Evolutionary conservation across 148 eudicot genomes (phyloP).

Genomic region (Nepenthes gracilis): DNA sequence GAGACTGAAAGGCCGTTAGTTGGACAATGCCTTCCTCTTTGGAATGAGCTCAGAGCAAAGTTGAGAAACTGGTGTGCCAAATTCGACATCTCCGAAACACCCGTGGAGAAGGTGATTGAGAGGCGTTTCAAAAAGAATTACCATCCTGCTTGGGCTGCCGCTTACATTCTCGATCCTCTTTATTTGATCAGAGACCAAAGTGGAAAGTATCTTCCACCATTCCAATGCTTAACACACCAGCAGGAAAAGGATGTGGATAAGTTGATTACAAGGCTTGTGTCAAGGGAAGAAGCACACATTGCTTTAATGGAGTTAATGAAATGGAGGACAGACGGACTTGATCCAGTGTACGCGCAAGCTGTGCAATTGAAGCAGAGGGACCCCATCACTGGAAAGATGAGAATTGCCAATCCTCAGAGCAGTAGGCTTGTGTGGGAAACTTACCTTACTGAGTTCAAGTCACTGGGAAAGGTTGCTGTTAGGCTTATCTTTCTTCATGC

Average conservation of each 20-base stretch:
- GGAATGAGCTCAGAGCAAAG: conserved; percentile 71
- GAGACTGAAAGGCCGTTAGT: conserved; percentile 66
- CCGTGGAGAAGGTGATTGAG: conserved; percentile 53
- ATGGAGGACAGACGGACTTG: conserved; percentile 93
- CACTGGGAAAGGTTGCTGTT: conserved; percentile 77
- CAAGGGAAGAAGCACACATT: conserved; percentile 80
- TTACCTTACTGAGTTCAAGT: conserved; percentile 67
- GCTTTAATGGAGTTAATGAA: conserved; percentile 89
- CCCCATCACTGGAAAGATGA: conserved; percentile 71
- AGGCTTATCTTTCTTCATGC: conserved; percentile 84
- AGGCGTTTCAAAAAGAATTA: conserved; percentile 68
- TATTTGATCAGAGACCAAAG: conserved; percentile 62
- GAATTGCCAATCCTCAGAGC: conserved; percentile 70
- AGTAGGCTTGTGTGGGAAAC: conserved; percentile 99
- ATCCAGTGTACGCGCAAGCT: conserved; percentile 92
- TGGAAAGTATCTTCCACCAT: conserved; percentile 90
- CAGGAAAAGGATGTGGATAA: conserved; percentile 95
- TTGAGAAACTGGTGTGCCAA: conserved; percentile 73
- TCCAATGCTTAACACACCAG: conserved; percentile 66
- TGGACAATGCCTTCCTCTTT: conserved; percentile 84
- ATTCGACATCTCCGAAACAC: conserved; percentile 40
- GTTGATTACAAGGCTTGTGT: conserved; percentile 77
- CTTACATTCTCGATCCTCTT: conserved; percentile 73
- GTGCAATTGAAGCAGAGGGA: conserved; percentile 88
- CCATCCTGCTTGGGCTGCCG: conserved; percentile 97